Evolutionary conservation across 768 basidiomycete genomes (phyloP).

Genomic region (Stropharia rugosoannulata): DNA sequence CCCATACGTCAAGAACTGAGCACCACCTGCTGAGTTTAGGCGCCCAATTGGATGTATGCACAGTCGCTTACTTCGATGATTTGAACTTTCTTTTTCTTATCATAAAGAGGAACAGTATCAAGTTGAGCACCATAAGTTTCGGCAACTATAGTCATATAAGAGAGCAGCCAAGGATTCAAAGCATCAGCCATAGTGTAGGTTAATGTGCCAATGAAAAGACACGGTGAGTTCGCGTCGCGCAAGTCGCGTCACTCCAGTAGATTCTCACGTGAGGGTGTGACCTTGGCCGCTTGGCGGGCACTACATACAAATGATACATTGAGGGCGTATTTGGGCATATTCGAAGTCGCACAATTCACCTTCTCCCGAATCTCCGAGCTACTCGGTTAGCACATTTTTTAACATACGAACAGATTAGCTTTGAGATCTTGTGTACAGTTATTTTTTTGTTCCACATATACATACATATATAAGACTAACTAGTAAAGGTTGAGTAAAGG

Average conservation of each 20-base stretch:
- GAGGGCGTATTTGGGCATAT: no score
- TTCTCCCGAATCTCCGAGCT: no score
- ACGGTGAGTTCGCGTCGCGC: background rate
- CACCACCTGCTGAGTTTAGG: background rate
- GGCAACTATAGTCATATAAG: conserved; percentile 49
- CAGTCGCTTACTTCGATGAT: conserved; percentile 45
- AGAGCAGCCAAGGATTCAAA: conserved; percentile 54
- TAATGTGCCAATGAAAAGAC: no score
- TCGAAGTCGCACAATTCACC: no score
- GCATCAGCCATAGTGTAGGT: conserved; percentile 31
- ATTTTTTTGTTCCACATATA: no score
- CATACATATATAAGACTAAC: no score
- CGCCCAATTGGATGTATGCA: background rate
- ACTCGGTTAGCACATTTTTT: no score
- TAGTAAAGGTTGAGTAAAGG: no score
- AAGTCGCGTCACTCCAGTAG: background rate
- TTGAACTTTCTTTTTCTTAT: conserved; percentile 54
- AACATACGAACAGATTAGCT: no score
- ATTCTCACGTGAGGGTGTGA: background rate
- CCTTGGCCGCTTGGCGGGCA: background rate
- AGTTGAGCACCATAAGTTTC: conserved; percentile 52
- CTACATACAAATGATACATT: no score
- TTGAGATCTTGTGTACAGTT: no score
- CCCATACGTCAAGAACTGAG: conserved; percentile 57
- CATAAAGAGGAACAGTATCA: conserved; percentile 26